These are phyloP conservation scores for Chalciporus piperatus DNA, from an alignment of 768 basidiomycete genomes.

Conservation along the genomic window DNA sequence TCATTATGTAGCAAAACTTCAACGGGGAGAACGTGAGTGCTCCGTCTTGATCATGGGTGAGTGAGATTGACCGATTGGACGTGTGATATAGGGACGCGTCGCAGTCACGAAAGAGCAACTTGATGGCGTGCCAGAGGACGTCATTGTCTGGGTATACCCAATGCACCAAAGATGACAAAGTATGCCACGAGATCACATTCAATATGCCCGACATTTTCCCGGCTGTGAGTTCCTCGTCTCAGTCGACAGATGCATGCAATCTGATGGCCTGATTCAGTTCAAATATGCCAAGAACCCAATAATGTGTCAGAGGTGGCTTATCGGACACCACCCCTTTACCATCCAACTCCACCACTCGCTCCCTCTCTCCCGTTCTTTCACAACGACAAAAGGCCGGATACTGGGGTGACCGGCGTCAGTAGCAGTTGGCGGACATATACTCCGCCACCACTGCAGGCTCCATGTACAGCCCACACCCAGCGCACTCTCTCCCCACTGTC, in stretches of 20 bases:
- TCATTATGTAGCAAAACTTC: slow-evolving; percentile 67
- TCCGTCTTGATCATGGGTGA: neutral
- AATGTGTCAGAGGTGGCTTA: slow-evolving; percentile 58
- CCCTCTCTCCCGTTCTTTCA: slow-evolving; percentile 36
- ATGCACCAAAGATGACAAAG: slow-evolving; percentile 54
- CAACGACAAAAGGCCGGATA: slow-evolving; percentile 52
- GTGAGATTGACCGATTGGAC: neutral
- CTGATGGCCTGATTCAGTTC: slow-evolving; percentile 43
- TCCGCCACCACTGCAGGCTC: slow-evolving; percentile 59
- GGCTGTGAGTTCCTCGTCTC: slow-evolving; percentile 42
- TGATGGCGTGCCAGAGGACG: slow-evolving; percentile 77
- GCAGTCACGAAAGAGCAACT: slow-evolving; percentile 50
- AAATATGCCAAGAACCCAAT: slow-evolving; percentile 72
- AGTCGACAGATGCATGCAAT: too few relatives aligned
- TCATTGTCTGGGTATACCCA: slow-evolving; percentile 75
- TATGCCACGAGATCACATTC: slow-evolving; percentile 70
- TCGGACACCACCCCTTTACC: too few relatives aligned
- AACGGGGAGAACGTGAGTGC: slow-evolving; percentile 76
- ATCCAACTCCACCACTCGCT: too few relatives aligned
- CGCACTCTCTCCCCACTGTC: slow-evolving; percentile 33
- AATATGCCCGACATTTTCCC: slow-evolving; percentile 84
- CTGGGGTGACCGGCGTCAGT: slow-evolving; percentile 45
- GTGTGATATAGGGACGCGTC: slow-evolving; percentile 48
- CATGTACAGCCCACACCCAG: slow-evolving; percentile 44
- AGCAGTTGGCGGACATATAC: slow-evolving; percentile 65